Percentiles rank a stretch among this genome's conserved stretches.
Evolutionary conservation across 2,329 filamentous ascomycete genomes (phyloP).

Genomic region (Emydomyces testavorans): DNA sequence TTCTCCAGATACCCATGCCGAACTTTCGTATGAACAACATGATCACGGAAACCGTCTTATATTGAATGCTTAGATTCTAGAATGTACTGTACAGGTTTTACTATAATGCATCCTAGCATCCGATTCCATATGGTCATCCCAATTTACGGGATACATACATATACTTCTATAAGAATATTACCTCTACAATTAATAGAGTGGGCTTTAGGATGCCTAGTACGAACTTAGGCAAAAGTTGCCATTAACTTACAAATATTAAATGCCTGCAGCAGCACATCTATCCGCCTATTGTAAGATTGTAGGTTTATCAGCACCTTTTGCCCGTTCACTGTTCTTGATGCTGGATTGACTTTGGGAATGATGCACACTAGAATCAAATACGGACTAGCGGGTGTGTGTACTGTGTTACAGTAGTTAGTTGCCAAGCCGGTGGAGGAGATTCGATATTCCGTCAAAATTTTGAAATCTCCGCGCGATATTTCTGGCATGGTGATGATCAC

Average conservation of each 20-base stretch:
- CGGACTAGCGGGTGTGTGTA: too few relatives aligned
- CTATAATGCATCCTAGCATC: background rate
- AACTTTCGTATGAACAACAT: constrained; percentile 30
- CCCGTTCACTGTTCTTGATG: background rate
- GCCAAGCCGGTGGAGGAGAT: background rate
- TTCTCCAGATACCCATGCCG: constrained; percentile 36
- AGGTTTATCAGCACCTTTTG: too few relatives aligned
- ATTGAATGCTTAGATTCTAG: background rate
- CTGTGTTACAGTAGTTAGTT: too few relatives aligned
- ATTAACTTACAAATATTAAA: too few relatives aligned
- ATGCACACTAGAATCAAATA: background rate
- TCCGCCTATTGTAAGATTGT: too few relatives aligned
- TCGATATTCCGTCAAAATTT: constrained; percentile 5
- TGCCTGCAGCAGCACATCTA: too few relatives aligned
- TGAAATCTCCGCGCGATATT: background rate
- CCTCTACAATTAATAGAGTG: background rate
- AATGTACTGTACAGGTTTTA: constrained; percentile 5
- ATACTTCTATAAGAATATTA: too few relatives aligned
- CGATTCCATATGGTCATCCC: background rate
- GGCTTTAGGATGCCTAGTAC: background rate
- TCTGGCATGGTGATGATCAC: too few relatives aligned
- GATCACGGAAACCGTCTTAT: background rate
- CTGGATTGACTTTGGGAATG: background rate
- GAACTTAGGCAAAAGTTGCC: background rate
- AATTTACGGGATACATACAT: too few relatives aligned